These are phyloP conservation scores for Cenchrus americanus DNA, from an alignment of 176 grass and related monocot genomes.

Conservation along the genomic window DNA sequence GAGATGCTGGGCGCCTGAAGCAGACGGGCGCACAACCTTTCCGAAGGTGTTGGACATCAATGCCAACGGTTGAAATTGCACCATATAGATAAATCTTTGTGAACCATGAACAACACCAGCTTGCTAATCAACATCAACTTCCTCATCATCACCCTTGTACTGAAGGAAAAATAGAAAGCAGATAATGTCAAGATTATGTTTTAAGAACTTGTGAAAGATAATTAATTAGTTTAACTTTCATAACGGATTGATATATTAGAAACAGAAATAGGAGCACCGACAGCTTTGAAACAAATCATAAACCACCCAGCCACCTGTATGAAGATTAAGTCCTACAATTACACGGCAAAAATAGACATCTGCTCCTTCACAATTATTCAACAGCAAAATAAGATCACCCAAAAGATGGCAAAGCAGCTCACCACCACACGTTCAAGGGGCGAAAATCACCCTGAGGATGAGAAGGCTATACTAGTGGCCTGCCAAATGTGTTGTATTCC, in stretches of 20 bases:
- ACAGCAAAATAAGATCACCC: slow-evolving; percentile 18
- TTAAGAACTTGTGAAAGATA: not conserved
- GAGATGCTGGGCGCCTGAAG: not conserved
- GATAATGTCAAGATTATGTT: slow-evolving; percentile 4
- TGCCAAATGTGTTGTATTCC: not conserved
- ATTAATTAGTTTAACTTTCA: slow-evolving; percentile 4
- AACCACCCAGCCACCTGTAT: slow-evolving; percentile 10
- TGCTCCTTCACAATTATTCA: slow-evolving; percentile 30
- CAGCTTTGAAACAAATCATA: not conserved
- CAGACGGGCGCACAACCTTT: slow-evolving; percentile 16
- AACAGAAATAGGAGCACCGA: not conserved
- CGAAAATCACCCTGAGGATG: not conserved
- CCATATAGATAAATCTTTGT: slow-evolving; percentile 36
- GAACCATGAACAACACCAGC: slow-evolving; percentile 20
- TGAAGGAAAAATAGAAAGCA: slow-evolving; percentile 33
- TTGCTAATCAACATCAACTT: slow-evolving; percentile 51
- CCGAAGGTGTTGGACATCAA: not conserved
- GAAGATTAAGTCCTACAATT: slow-evolving; percentile 10
- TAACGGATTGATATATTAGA: slow-evolving; percentile 7
- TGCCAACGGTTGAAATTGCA: slow-evolving; percentile 19
- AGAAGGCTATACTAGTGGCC: slow-evolving; percentile 14
- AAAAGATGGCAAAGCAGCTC: slow-evolving; percentile 11
- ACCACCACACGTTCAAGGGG: not conserved
- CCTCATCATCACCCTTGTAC: slow-evolving; percentile 64
- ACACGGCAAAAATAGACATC: not conserved